phyloP scores from a whole-genome alignment of 257 asterid genomes.

The Handroanthus guayacan region DNA sequence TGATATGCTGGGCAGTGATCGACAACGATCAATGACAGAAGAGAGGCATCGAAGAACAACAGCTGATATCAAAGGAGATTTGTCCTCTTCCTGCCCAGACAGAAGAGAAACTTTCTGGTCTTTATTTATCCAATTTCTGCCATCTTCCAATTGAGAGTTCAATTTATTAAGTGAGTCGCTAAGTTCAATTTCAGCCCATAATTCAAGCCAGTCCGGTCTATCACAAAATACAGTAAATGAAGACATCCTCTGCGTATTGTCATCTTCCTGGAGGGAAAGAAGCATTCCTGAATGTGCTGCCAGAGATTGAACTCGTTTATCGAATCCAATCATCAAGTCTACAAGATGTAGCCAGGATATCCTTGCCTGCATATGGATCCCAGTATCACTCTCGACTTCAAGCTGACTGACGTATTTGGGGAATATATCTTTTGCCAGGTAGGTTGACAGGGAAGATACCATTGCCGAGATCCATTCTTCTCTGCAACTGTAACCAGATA shows the following conservation, averaged over 20 bases:
- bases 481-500: slow-evolving; percentile 95
- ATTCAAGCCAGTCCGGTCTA: slow-evolving; percentile 95
- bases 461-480: slow-evolving; percentile 98
- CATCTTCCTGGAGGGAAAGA: slow-evolving; percentile 71
- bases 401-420: slow-evolving; percentile 62
- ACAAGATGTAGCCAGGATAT: slow-evolving; percentile 81
- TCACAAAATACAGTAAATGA: slow-evolving; percentile 82
- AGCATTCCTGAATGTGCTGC: slow-evolving; percentile 75
- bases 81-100: slow-evolving; percentile 68
- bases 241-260: slow-evolving; percentile 65
- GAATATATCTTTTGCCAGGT: slow-evolving; percentile 84
- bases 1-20: slow-evolving; percentile 71
- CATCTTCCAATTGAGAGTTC: slow-evolving; percentile 69
- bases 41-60: slow-evolving; percentile 61
- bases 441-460: slow-evolving; percentile 78
- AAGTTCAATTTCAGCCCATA: slow-evolving; percentile 92
- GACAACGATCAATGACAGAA: slow-evolving; percentile 75
- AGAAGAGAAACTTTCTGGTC: slow-evolving; percentile 49
- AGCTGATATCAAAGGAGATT: slow-evolving; percentile 71
- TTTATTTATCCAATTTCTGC: slow-evolving; percentile 66
- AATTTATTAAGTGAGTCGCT: slow-evolving; percentile 63
- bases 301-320: slow-evolving; percentile 70
- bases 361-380: slow-evolving; percentile 60
- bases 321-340: slow-evolving; percentile 86
- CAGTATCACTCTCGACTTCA: slow-evolving; percentile 60